A percentile compares a stretch with the other conserved stretches of the same genome.
These are phyloP conservation scores for Thozetella sp. DNA, from an alignment of 495 filamentous ascomycete genomes.

Conservation along the genomic window DNA sequence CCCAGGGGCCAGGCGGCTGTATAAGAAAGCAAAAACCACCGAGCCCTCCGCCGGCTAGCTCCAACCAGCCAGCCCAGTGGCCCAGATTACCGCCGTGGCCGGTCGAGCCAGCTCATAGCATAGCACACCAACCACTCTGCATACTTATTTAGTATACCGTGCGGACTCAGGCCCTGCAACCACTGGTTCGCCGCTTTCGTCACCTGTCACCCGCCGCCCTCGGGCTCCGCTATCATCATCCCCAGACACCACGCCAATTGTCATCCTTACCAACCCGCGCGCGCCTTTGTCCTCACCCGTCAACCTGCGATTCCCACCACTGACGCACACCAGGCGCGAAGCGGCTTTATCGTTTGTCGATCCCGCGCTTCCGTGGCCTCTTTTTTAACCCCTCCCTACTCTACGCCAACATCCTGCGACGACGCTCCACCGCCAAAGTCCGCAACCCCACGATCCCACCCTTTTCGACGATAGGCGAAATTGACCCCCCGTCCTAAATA, in stretches of 20 bases:
- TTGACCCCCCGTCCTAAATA: background rate
- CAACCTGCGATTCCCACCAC: background rate
- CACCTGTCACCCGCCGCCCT: conserved; percentile 7
- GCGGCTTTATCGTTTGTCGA: background rate
- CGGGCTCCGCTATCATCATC: conserved; percentile 1
- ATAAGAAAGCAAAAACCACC: background rate
- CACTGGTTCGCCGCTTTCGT: background rate
- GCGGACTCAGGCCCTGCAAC: background rate
- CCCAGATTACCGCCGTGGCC: background rate
- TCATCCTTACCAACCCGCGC: conserved; percentile 2
- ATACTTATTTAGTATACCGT: background rate
- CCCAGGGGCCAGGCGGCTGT: background rate
- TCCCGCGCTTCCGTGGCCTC: background rate
- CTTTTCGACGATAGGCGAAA: background rate
- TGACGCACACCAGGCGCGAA: background rate
- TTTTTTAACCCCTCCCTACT: background rate
- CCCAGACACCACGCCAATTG: background rate
- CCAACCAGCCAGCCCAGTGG: background rate
- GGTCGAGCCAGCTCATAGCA: background rate
- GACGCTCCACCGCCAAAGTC: background rate
- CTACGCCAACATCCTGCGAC: background rate
- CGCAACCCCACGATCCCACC: background rate
- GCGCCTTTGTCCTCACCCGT: background rate
- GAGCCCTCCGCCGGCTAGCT: background rate
- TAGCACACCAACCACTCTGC: background rate